Conservation (phyloP, 2,329 filamentous ascomycete species). For the Ophiosphaerella herpotricha region DNA sequence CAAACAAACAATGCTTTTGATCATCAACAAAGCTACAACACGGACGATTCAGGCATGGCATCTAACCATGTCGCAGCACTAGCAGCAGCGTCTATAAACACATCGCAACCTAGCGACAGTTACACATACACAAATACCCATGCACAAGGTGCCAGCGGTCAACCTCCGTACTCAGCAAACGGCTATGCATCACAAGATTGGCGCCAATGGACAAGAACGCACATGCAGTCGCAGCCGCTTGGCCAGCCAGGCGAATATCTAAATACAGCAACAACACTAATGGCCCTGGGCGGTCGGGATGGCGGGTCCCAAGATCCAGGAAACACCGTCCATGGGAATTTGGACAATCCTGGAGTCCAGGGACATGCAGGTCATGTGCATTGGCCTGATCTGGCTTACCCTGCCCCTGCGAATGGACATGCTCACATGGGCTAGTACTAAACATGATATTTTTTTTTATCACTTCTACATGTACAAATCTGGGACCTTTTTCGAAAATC, state of each 20-base stretch:
- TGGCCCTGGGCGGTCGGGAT: constrained; percentile 43
- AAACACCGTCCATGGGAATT: constrained; percentile 20
- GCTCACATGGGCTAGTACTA: constrained; percentile 24
- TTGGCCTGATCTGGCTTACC: constrained; percentile 40
- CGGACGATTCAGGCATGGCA: constrained; percentile 33
- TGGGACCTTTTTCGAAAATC: too few species aligned
- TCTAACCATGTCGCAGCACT: constrained; percentile 37
- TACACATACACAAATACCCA: constrained; percentile 34
- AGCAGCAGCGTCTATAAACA: constrained; percentile 27
- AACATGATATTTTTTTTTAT: background rate
- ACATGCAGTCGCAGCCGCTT: constrained; percentile 31
- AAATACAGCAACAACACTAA: constrained; percentile 47
- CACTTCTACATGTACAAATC: too few species aligned
- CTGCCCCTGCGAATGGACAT: constrained; percentile 25
- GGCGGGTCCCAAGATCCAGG: constrained; percentile 21
- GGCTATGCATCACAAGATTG: constrained; percentile 36
- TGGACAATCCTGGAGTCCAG: constrained; percentile 30
- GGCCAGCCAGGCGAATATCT: constrained; percentile 39
- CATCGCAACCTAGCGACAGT: constrained; percentile 22
- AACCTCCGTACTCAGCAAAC: constrained; percentile 31
- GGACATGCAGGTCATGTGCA: constrained; percentile 23
- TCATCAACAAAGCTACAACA: constrained; percentile 34
- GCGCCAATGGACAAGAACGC: constrained; percentile 42
- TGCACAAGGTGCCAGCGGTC: constrained; percentile 18
- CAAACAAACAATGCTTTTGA: constrained; percentile 29